phyloP scores from a whole-genome alignment of 768 basidiomycete species.

The Lactarius akahatsu region DNA sequence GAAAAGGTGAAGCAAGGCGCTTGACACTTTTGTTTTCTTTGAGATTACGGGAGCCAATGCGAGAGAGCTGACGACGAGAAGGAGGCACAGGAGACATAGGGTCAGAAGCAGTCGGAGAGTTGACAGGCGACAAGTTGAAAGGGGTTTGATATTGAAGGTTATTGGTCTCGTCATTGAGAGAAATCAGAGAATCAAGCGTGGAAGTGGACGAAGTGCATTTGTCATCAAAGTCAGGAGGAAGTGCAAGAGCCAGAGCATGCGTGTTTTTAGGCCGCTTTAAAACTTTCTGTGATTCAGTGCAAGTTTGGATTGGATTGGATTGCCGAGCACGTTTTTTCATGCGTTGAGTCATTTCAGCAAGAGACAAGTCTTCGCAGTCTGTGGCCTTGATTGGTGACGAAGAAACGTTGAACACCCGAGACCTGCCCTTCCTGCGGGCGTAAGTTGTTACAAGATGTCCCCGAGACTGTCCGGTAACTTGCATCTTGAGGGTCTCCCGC shows the following conservation, averaged over 20 bases:
- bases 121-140: conserved; percentile 28
- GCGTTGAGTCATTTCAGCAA: conserved; percentile 43
- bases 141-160: conserved; percentile 30
- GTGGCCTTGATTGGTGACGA: conserved; percentile 35
- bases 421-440: conserved; percentile 15
- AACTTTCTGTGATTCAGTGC: conserved; percentile 30
- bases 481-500: conserved; percentile 5
- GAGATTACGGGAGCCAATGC: conserved; percentile 42
- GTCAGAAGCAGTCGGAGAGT: conserved; percentile 34
- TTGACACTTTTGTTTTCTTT: conserved; percentile 39
- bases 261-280: conserved; percentile 39
- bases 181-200: conserved; percentile 16
- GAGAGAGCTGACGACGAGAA: conserved; percentile 37
- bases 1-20: conserved; percentile 47
- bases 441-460: conserved; percentile 22
- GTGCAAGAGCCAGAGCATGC: conserved; percentile 22
- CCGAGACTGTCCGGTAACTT: not conserved
- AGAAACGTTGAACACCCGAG: conserved; percentile 13
- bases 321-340: conserved; percentile 51
- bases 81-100: conserved; percentile 47
- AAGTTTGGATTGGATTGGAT: conserved; percentile 30
- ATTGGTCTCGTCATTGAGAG: conserved; percentile 29
- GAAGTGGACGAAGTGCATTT: conserved; percentile 6
- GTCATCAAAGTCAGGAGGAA: conserved; percentile 6
- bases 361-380: conserved; percentile 37